These are phyloP conservation scores for Zea mays DNA, from an alignment of 176 grass and related monocot species.

Conservation along the genomic window Zm-B73-REFERENCE-NAM-5.0 NC_050102.1:163716001-163716500, in stretches of 20 bases:
- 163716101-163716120: not conserved
- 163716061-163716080: slow-evolving; percentile 16
- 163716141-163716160: slow-evolving; percentile 42
- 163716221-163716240: slow-evolving; percentile 82
- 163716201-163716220: slow-evolving; percentile 58
- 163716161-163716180: slow-evolving; percentile 32
- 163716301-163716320: slow-evolving; percentile 60
- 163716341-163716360: slow-evolving; percentile 60
- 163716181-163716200: slow-evolving; percentile 55
- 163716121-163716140: not conserved
- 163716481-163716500: slow-evolving; percentile 56
- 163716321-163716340: slow-evolving; percentile 78
- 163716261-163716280: slow-evolving; percentile 68
- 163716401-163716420: slow-evolving; percentile 23
- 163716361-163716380: slow-evolving; percentile 52
- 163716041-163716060: slow-evolving; percentile 62
- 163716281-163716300: slow-evolving; percentile 55
- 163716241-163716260: slow-evolving; percentile 76
- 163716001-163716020: slow-evolving; percentile 66
- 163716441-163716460: not conserved
- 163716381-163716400: slow-evolving; percentile 77
- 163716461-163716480: not conserved
- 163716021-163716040: slow-evolving; percentile 79
- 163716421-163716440: not conserved
- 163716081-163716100: slow-evolving; percentile 18